Conservation (phyloP, 768 basidiomycete species). For the Pilatotrama ljubarskyi region DNA sequence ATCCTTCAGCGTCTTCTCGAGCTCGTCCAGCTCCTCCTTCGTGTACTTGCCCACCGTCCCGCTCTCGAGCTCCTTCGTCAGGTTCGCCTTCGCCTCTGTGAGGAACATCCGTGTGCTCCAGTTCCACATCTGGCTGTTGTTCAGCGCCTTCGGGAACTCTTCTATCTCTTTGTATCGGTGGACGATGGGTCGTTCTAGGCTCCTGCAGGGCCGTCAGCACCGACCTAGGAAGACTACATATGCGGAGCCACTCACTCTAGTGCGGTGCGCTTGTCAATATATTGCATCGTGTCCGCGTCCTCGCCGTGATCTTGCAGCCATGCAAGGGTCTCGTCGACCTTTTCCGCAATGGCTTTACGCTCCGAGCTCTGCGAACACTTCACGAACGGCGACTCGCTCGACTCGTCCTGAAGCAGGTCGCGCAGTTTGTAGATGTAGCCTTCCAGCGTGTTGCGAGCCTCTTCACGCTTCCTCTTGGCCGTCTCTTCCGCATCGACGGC, state of each 20-base stretch:
- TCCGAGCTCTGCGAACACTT: conserved; percentile 81
- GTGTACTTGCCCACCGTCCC: conserved; percentile 81
- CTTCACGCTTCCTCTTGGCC: conserved; percentile 77
- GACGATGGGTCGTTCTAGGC: conserved; percentile 77
- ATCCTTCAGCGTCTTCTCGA: conserved; percentile 76
- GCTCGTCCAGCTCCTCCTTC: conserved; percentile 74
- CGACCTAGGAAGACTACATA: background rate
- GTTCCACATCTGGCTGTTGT: conserved; percentile 84
- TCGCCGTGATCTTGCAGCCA: conserved; percentile 91
- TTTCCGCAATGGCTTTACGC: conserved; percentile 60
- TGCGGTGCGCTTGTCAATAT: conserved; percentile 72
- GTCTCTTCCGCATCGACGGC: conserved; percentile 77
- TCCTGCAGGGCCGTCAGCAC: conserved; percentile 40
- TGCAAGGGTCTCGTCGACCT: conserved; percentile 68
- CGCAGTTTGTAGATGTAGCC: conserved; percentile 90
- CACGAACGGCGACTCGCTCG: conserved; percentile 70
- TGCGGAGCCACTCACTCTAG: conserved; percentile 80
- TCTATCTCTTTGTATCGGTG: conserved; percentile 89
- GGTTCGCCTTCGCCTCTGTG: conserved; percentile 70
- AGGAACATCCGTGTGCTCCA: conserved; percentile 90
- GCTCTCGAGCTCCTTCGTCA: conserved; percentile 61
- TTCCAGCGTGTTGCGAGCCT: conserved; percentile 89
- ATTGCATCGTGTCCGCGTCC: conserved; percentile 70
- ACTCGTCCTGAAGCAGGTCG: conserved; percentile 71
- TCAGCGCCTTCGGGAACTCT: conserved; percentile 79